These are phyloP conservation scores for Vitis cinerea DNA, from an alignment of 164 flowering plant genomes.

Conservation along the genomic window DNA sequence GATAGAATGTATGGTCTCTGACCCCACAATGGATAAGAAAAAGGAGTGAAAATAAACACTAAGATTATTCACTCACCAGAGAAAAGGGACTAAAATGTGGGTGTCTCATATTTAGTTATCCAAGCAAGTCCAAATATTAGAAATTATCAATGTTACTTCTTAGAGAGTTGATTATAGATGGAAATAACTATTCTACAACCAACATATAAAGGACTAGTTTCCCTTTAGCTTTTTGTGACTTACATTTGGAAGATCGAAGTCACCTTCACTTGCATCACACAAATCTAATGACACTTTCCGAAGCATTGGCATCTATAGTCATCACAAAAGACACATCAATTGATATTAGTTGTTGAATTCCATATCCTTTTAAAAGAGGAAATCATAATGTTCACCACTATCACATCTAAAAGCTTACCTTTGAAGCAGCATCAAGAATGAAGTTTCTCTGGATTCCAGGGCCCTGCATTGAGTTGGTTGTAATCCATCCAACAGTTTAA, in stretches of 20 bases:
- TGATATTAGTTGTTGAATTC: not conserved
- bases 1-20: no score
- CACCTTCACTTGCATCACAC: slow-evolving; percentile 70
- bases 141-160: no score
- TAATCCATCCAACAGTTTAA: not conserved
- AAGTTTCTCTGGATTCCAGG: slow-evolving; percentile 53
- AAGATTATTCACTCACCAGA: no score
- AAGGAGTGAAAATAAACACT: no score
- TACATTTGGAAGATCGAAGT: slow-evolving; percentile 63
- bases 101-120: no score
- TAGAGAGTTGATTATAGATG: no score
- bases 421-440: slow-evolving; percentile 55
- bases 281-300: slow-evolving; percentile 67
- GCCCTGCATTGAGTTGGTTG: slow-evolving; percentile 43
- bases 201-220: no score
- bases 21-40: no score
- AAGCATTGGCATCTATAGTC: slow-evolving; percentile 67
- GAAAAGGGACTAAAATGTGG: no score
- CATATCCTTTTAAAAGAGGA: not conserved
- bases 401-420: slow-evolving; percentile 32
- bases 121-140: no score
- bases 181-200: no score
- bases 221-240: slow-evolving; percentile 20
- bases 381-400: not conserved
- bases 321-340: slow-evolving; percentile 2